phyloP scores from a whole-genome alignment of 208 protist genomes.

The Naegleria fowleri region DNA sequence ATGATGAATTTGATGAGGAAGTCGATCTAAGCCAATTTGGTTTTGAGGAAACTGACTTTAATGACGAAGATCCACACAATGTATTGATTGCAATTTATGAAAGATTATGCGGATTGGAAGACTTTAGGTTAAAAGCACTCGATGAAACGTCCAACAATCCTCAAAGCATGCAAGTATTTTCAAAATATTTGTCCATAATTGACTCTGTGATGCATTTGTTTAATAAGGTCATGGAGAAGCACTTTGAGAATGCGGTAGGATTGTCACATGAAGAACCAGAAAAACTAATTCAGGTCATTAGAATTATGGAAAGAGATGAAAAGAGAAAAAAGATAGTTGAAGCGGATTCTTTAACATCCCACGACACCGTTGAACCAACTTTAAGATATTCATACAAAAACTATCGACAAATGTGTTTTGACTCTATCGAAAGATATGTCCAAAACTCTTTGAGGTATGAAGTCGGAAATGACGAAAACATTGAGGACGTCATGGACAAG shows the following conservation, averaged over 20 bases:
- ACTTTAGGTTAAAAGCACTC: not conserved
- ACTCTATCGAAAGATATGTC: not conserved
- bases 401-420: not conserved
- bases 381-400: not conserved
- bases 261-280: not conserved
- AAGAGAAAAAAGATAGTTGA: not conserved
- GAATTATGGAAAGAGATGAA: constrained; percentile 28
- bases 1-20: not conserved
- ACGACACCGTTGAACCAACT: not conserved
- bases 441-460: not conserved
- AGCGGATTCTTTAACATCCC: not conserved
- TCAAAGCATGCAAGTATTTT: not conserved
- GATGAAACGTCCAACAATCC: not conserved
- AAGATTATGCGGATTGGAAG: not conserved
- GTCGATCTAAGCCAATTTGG: not conserved
- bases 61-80: not conserved
- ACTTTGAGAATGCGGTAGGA: not conserved
- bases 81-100: not conserved
- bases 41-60: not conserved
- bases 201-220: not conserved
- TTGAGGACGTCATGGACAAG: not conserved
- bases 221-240: not conserved
- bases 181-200: not conserved
- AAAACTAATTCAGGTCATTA: not conserved
- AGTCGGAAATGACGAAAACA: not conserved